Evolutionary conservation across 352 stramenopile genomes (phyloP), one percentile per base, ranked within the genome.

Genomic region (Phytophthora sansomeana): DNA sequence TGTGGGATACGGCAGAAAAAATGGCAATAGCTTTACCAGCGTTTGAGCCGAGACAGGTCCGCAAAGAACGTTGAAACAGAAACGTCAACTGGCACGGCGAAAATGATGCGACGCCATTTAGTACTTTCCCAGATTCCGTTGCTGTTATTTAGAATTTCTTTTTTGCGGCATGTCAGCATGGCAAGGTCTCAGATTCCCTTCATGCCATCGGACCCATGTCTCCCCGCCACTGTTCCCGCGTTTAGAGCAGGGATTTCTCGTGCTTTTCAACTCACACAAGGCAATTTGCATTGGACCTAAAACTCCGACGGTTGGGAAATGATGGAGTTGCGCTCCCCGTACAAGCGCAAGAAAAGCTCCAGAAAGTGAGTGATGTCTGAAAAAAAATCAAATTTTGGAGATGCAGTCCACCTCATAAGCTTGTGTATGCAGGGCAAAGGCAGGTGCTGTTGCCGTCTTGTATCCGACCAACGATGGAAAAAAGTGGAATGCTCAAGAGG

Each of bases 401-500:
- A 48, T 10, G 43, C 26, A 35, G 24, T 41, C 42, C 39, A 53
- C 32, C 50, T 60, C 11, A 53, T 30, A 16, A 13, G 2, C 53
- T 21, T 55, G 14, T 19, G 53, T 19, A 16, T 39, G 30, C 55
- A 79, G 67, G 16, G 39, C 53, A n/a, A 75, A 69, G 57, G 30
- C 38, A 46, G 44, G 36, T 33, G 17, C 24, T n/a, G 32, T 10
- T 8, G 32, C 9, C 9, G 19, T 5, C 26, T 50, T 30, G 17
- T n/a, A 36, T 21, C 7, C 64, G 17, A 44, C 16, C 30, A 49
- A 36, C 36, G 49, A 62, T 55, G 59, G 42, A 10, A 50, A 57
- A 19, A 52, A 42, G 29, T 89, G 80, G 80, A 78, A 72, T 21
- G 29, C 63, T 16, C 72, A 89, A 49, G 77, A 89, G 72, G 80